These are phyloP conservation scores for Durotheca rogersii DNA, from an alignment of 495 filamentous ascomycete species.

Conservation along the genomic window DNA sequence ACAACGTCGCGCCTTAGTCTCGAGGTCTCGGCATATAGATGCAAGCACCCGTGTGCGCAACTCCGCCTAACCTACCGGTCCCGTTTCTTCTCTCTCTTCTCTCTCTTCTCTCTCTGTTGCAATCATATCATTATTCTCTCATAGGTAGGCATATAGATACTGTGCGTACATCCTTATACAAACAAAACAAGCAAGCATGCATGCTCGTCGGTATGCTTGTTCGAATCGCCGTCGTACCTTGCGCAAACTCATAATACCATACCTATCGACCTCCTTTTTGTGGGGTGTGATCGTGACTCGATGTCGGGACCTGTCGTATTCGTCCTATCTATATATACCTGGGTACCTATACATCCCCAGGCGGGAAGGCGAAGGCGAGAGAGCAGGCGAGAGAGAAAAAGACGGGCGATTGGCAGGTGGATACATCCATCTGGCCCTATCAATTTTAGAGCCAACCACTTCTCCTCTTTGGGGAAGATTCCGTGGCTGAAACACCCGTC, in stretches of 20 bases:
- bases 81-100: background rate
- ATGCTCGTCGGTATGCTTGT: too few species aligned
- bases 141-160: too few species aligned
- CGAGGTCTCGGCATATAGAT: conserved; percentile 11
- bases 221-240: too few species aligned
- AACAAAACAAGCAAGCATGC: too few species aligned
- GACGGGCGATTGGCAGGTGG: conserved; percentile 12
- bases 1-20: conserved; percentile 15
- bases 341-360: background rate
- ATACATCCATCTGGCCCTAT: conserved; percentile 19
- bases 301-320: background rate
- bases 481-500: conserved; percentile 28
- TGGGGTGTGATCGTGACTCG: background rate
- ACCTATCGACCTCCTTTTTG: too few species aligned
- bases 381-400: conserved; percentile 4
- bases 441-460: conserved; percentile 23
- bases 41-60: conserved; percentile 15
- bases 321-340: too few species aligned
- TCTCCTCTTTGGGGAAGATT: conserved; percentile 13
- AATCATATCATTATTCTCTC: background rate
- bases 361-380: background rate
- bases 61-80: too few species aligned
- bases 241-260: too few species aligned
- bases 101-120: background rate
- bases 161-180: too few species aligned